Conservation (phyloP, 805 yeast genomes). For the Saturnispora besseyi region DNA sequence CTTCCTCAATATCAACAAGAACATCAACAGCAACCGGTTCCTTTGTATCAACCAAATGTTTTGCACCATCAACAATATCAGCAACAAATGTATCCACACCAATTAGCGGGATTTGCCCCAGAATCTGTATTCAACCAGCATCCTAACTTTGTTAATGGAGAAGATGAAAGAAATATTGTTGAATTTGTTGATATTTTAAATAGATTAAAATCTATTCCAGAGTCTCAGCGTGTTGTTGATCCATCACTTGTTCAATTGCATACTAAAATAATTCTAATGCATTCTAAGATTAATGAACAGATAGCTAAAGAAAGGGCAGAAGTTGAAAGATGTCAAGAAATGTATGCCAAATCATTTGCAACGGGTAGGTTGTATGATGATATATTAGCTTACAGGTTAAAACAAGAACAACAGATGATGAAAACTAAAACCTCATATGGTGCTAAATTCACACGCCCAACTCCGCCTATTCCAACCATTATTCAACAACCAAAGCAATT, state of each 20-base stretch:
- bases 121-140: neutral
- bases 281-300: constrained; percentile 61
- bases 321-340: constrained; percentile 57
- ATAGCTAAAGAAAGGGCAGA: constrained; percentile 48
- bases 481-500: neutral
- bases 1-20: neutral
- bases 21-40: neutral
- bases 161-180: constrained; percentile 63
- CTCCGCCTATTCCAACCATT: constrained; percentile 3
- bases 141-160: constrained; percentile 32
- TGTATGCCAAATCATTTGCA: constrained; percentile 71
- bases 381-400: constrained; percentile 49
- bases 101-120: neutral
- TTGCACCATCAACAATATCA: neutral
- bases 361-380: constrained; percentile 70
- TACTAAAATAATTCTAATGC: constrained; percentile 46
- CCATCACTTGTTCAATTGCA: constrained; percentile 48
- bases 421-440: constrained; percentile 6
- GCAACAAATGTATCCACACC: neutral
- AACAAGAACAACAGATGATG: constrained; percentile 17
- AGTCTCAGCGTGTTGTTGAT: constrained; percentile 31
- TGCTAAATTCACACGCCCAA: constrained; percentile 1
- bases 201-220: constrained; percentile 38
- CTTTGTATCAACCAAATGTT: neutral
- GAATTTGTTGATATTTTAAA: constrained; percentile 62